phyloP scores from a whole-genome alignment of 768 basidiomycete genomes.

The Mrakia gelida region DNA sequence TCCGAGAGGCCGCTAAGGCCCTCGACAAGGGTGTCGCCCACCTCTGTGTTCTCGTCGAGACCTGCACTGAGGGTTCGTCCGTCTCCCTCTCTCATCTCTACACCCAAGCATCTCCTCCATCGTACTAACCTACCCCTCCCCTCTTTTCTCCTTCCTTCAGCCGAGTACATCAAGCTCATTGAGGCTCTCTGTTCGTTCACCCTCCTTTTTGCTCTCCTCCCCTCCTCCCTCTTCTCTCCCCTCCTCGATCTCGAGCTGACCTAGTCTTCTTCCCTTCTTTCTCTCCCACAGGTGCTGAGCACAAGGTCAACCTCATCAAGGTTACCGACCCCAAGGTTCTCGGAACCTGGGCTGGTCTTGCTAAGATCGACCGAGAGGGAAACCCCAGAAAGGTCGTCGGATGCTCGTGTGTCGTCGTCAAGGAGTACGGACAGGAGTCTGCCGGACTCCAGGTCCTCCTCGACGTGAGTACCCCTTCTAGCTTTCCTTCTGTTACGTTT shows the following conservation, averaged over 20 bases:
- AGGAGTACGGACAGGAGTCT: slow-evolving; percentile 91
- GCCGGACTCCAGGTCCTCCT: slow-evolving; percentile 81
- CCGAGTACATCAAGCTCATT: slow-evolving; percentile 99
- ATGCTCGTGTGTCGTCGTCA: slow-evolving; percentile 75
- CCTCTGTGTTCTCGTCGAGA: slow-evolving; percentile 97
- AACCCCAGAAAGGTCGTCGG: slow-evolving; percentile 91
- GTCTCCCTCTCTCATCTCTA: neutral
- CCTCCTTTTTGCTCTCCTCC: neutral
- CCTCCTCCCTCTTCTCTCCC: neutral
- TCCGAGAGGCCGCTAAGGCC: slow-evolving; percentile 95
- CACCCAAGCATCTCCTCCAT: neutral
- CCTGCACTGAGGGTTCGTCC: slow-evolving; percentile 71
- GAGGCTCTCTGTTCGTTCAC: slow-evolving; percentile 82
- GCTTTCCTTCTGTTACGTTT: no score
- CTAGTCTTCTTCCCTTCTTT: neutral
- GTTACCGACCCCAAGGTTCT: slow-evolving; percentile 90
- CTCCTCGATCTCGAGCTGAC: neutral
- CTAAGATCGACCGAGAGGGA: slow-evolving; percentile 99
- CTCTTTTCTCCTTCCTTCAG: slow-evolving; percentile 40
- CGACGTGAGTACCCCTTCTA: slow-evolving; percentile 32
- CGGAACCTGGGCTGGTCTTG: slow-evolving; percentile 96
- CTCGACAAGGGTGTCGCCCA: slow-evolving; percentile 98
- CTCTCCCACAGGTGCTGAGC: slow-evolving; percentile 40
- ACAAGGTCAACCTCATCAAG: slow-evolving; percentile 99
- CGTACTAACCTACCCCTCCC: slow-evolving; percentile 10